Evolutionary conservation across 768 basidiomycete genomes (phyloP).

Genomic region (button mushroom (Agaricus bisporus)): DNA sequence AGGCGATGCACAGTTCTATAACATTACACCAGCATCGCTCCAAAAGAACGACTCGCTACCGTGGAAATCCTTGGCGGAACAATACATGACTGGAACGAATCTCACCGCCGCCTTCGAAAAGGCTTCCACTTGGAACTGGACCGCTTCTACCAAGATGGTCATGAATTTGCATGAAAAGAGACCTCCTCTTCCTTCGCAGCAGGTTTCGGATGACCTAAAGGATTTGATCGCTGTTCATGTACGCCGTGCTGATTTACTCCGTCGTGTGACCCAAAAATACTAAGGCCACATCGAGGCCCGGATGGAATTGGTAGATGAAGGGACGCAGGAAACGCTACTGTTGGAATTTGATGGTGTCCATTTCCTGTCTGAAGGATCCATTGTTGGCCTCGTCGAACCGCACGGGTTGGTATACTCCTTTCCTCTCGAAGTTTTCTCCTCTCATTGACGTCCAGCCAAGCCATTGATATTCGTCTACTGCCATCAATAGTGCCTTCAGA

Average conservation of each 20-base stretch:
- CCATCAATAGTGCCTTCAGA: slow-evolving; percentile 58
- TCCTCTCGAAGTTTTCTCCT: background rate
- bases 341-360: slow-evolving; percentile 78
- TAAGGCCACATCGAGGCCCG: slow-evolving; percentile 44
- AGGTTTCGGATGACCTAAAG: slow-evolving; percentile 26
- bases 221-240: slow-evolving; percentile 61
- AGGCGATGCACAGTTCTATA: slow-evolving; percentile 54
- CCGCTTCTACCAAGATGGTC: slow-evolving; percentile 51
- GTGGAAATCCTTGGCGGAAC: slow-evolving; percentile 48
- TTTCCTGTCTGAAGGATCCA: slow-evolving; percentile 63
- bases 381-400: slow-evolving; percentile 71
- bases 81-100: slow-evolving; percentile 44
- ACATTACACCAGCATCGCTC: slow-evolving; percentile 49
- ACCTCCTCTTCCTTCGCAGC: slow-evolving; percentile 27
- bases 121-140: slow-evolving; percentile 68
- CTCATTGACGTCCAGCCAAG: slow-evolving; percentile 29
- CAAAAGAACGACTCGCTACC: slow-evolving; percentile 29
- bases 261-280: background rate
- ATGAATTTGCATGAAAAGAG: slow-evolving; percentile 63
- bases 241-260: slow-evolving; percentile 19
- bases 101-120: slow-evolving; percentile 41
- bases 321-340: slow-evolving; percentile 49
- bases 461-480: slow-evolving; percentile 60
- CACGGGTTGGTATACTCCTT: slow-evolving; percentile 38
- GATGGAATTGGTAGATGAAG: slow-evolving; percentile 55